Percentiles rank a stretch among this genome's conserved stretches.
Conservation (phyloP, 345 rosid species). For the Eucalyptus melliodora region DNA sequence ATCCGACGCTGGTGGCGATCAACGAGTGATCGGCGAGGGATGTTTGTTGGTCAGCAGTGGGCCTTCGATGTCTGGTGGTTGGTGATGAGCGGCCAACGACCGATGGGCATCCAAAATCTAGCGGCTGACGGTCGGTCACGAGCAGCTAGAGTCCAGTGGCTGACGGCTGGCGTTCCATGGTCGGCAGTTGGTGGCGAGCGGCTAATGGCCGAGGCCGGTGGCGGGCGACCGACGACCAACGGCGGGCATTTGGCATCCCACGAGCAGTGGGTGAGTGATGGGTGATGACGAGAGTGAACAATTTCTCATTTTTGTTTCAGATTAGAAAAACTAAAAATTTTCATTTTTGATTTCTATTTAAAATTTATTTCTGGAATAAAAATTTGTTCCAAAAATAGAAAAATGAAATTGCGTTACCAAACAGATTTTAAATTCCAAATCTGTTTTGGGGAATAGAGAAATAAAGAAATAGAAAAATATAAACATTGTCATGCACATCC, state of each 20-base stretch:
- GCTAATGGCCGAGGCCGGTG: rapidly evolving
- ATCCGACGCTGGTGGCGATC: rapidly evolving
- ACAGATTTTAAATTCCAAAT: rapidly evolving
- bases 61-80: rapidly evolving
- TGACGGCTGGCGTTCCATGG: rapidly evolving
- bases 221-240: rapidly evolving
- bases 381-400: no score
- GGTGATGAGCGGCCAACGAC: no score
- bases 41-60: rapidly evolving
- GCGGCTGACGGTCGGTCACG: rapidly evolving
- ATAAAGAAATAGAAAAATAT: rapidly evolving
- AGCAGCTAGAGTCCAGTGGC: rapidly evolving
- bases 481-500: no score
- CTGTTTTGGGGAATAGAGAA: rapidly evolving
- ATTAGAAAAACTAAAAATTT: no score
- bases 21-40: rapidly evolving
- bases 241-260: no score
- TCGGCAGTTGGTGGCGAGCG: rapidly evolving
- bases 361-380: no score
- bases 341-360: no score
- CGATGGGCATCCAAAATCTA: no score
- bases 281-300: no score
- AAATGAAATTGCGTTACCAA: no score
- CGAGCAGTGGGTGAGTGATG: rapidly evolving
- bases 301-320: no score